Base-by-base conservation (phyloP, 805 yeast genomes). In the Blastobotrys peoriensis region DNA sequence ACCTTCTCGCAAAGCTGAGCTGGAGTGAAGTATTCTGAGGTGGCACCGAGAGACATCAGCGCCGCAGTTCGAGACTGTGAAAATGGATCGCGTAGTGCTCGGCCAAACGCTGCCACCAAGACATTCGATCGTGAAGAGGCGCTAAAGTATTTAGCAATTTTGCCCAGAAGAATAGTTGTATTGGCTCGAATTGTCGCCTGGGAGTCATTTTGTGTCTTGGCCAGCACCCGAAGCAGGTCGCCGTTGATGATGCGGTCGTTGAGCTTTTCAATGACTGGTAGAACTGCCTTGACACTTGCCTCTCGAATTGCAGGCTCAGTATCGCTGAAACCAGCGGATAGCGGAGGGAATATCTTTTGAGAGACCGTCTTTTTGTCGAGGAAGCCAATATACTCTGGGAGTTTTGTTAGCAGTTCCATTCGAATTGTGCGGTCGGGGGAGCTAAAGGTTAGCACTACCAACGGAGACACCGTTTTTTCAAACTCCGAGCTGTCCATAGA, bases 281-380 rank as follows among this genome's bases (percentile, higher is more conserved):
- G 67, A 2, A 79, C 75, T 2, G 87, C 76, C 40, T 81, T 82
- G 33, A 91, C 68, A 0, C 97, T 85, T 42, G 81, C 86, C 52
- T 84, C 84, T 50, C 97, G 70, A 34, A 91, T 78, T n/a, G 81
- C 73, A 3, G 80, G 75, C 59, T 86, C 89, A 1, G 93, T 78
- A 60, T 91, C 98, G 27, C 81, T 77, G 56, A 91, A 83, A 0
- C 98, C 98, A 15, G 83, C 78, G n/a, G 81, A 65, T 54, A 85
- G 70, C 39, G 74, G 73, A 6, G 77, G 76, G 61, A 85, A 86
- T 1, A 93, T 72, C 52, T 76, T 79, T 51, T 74, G 79, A 51
- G 82, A 82, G 3, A 89, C 75, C 23, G 83, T 86, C 36, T 73
- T 63, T 33, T 76, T 77, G 2, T 77, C 69, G 18, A 87, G 60